phyloP scores from a whole-genome alignment of 163 green algal genomes.

The Chlorella variabilis region DNA sequence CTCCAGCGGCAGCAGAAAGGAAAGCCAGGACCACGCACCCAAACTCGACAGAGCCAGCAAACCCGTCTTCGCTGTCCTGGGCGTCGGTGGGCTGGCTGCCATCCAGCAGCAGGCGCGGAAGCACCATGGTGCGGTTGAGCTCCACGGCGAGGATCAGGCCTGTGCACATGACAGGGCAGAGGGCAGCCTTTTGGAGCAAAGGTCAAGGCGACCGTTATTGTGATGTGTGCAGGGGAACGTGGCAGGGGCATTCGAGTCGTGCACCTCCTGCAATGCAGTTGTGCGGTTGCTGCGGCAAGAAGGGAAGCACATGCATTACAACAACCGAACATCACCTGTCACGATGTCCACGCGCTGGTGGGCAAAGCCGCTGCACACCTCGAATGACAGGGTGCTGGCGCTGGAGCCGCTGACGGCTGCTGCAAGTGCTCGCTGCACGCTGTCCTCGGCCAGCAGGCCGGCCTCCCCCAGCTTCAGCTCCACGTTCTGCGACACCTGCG shows the following conservation, averaged over 20 bases:
- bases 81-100: neutral
- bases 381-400: neutral
- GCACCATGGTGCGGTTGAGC: slow-evolving; percentile 21
- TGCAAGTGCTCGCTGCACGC: neutral
- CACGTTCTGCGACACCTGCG: neutral
- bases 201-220: no score
- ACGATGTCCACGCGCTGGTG: slow-evolving; percentile 7
- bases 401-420: neutral
- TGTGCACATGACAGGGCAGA: neutral
- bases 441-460: neutral
- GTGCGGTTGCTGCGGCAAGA: no score
- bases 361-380: slow-evolving; percentile 16
- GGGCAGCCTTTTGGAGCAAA: no score
- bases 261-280: no score
- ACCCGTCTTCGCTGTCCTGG: neutral
- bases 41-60: neutral
- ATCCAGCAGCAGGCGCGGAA: slow-evolving; percentile 10
- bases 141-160: slow-evolving; percentile 13
- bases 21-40: neutral
- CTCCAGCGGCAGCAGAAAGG: neutral
- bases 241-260: no score
- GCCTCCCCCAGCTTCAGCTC: neutral
- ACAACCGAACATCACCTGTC: no score
- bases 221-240: no score
- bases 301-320: no score